Conservation (phyloP, 352 stramenopile genomes). For the Phytopythium vexans region DNA sequence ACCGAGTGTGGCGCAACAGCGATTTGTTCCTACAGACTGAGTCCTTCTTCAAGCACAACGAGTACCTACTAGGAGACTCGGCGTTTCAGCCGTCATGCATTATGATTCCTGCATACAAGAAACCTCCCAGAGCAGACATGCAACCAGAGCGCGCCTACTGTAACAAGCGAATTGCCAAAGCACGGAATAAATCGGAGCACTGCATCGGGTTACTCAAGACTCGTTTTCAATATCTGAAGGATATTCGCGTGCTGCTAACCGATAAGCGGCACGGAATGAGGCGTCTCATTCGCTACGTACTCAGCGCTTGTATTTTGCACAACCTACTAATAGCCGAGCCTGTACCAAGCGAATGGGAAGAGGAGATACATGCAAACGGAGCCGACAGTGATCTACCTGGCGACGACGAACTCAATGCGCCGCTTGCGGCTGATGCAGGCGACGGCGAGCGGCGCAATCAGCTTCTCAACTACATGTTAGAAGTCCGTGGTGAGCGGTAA, state of each 20-base stretch:
- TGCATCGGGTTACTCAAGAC: constrained; percentile 17
- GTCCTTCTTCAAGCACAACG: constrained; percentile 4
- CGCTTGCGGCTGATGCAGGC: background rate
- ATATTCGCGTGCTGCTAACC: constrained; percentile 2
- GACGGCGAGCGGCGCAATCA: background rate
- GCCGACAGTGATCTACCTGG: background rate
- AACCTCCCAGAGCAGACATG: constrained; percentile 1
- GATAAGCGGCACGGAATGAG: constrained; percentile 8
- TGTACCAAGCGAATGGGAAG: constrained; percentile 9
- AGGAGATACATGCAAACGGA: constrained; percentile 2
- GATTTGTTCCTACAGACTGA: background rate
- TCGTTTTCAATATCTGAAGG: constrained; percentile 12
- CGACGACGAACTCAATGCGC: constrained; percentile 11
- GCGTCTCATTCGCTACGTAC: constrained; percentile 5
- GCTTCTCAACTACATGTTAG: constrained; percentile 11
- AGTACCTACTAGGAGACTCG: constrained; percentile 27
- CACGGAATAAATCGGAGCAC: constrained; percentile 16
- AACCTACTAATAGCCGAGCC: constrained; percentile 15
- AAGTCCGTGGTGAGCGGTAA: constrained; percentile 8
- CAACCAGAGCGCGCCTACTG: constrained; percentile 6
- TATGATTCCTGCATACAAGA: constrained; percentile 17
- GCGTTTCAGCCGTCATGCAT: constrained; percentile 16
- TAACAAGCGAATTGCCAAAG: constrained; percentile 14
- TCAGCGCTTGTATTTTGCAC: constrained; percentile 10
- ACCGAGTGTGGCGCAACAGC: constrained; percentile 19